Conservation (phyloP, 2,329 filamentous ascomycete species). For the Botrytis aclada region DNA sequence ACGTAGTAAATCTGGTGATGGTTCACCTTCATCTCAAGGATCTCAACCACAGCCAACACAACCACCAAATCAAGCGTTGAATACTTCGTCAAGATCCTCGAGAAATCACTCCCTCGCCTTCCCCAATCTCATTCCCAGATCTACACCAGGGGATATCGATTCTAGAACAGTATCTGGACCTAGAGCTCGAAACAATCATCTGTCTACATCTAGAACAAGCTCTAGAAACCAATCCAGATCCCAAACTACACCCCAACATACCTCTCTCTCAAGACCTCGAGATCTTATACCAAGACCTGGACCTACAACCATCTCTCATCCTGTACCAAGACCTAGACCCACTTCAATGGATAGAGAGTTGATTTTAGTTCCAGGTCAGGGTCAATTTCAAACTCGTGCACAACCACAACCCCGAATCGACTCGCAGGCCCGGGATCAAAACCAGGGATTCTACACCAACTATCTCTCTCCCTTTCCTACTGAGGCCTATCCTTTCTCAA, state of each 20-base stretch:
- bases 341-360: neutral
- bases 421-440: neutral
- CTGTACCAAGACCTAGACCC: neutral
- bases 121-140: neutral
- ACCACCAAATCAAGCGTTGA: neutral
- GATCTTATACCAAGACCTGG: neutral
- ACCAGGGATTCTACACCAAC: neutral
- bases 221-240: neutral
- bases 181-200: too few relatives aligned
- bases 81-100: fast-evolving
- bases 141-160: neutral
- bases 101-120: neutral
- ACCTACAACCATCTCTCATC: neutral
- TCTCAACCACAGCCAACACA: neutral
- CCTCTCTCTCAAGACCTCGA: neutral
- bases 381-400: neutral
- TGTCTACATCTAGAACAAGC: neutral
- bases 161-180: neutral
- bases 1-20: neutral
- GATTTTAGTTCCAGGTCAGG: neutral
- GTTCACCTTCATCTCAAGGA: neutral
- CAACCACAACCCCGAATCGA: neutral
- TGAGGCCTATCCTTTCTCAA: neutral
- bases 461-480: neutral
- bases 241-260: neutral